Evolutionary conservation across 257 asterid genomes (phyloP).

Genomic region (Nicotiana obtusifolia): DNA sequence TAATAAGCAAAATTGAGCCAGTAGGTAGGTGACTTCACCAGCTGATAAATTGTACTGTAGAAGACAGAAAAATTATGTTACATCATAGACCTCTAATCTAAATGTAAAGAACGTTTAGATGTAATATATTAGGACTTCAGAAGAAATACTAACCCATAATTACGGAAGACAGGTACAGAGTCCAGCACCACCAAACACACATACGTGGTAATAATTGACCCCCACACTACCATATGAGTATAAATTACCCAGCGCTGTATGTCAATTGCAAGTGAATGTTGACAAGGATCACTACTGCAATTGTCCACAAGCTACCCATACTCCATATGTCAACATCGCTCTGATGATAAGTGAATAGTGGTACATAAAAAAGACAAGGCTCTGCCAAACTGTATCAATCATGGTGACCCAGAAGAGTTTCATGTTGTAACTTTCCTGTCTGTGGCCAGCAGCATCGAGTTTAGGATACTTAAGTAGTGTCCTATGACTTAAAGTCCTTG

Average conservation of each 20-base stretch:
- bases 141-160: conserved; percentile 69
- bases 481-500: conserved; percentile 83
- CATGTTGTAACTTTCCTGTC: conserved; percentile 90
- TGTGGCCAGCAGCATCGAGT: conserved; percentile 83
- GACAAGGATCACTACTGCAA: conserved; percentile 81
- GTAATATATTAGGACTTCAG: conserved; percentile 4
- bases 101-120: background rate
- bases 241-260: conserved; percentile 72
- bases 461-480: conserved; percentile 83
- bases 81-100: background rate
- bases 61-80: conserved; percentile 9
- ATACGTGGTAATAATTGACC: conserved; percentile 51
- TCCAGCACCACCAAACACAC: conserved; percentile 49
- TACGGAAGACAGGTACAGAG: conserved; percentile 62
- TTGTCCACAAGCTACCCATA: conserved; percentile 97
- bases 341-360: conserved; percentile 57
- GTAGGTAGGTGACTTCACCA: conserved; percentile 57
- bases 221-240: conserved; percentile 89
- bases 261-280: conserved; percentile 96
- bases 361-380: conserved; percentile 90
- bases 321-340: conserved; percentile 96
- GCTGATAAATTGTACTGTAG: conserved; percentile 81
- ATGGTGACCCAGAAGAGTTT: conserved; percentile 90
- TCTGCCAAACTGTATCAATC: conserved; percentile 95
- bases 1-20: conserved; percentile 80